Base-by-base conservation (phyloP, 306 rosid genomes). In the Luffa aegyptiaca region DNA sequence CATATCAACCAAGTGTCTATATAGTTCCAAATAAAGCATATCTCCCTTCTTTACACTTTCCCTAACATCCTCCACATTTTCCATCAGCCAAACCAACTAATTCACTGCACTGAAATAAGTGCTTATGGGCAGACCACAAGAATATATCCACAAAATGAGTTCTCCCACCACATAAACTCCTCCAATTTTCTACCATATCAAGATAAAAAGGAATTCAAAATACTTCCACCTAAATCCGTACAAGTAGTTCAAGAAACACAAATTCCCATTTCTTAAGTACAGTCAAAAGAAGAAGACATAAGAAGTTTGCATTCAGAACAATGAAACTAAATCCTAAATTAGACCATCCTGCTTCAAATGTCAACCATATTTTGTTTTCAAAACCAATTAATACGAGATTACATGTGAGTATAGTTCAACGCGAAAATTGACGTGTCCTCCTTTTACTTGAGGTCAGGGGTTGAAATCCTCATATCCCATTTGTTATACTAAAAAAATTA, bases 1-100 rank as follows among this genome's bases (percentile, higher is more conserved):
- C 97, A 95, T 77, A 95, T 91, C 75, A 91, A 80, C 98, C 97
- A 95, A 70, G 97, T 83, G 82, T 92, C 97, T 65, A 92, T 79
- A 0, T n/a, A n/a, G 98, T 95, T 75, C 98, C 97, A 84, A 95
- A 95, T 14, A 92, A 83, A 10, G 93, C 97, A 81, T 95, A 81
- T 95, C 98, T 35, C 88, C 91, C 65, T 80, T 78, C 84, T 90
- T 56, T 65, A 92, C 83, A 63, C 89, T 92, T 8, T 86, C 82
- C 70, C 85, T 92, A 16, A 95, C 92, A 9, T 82, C 82, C 10
- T 78, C 84, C 79, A 91, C 97, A 56, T 92, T 92, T 83, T 95
- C 97, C 76, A 92, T 82, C 83, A 95, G 81, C 98, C 98, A 95
- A 5, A 95, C 82, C 46, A 91, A 86, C 80, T 95, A n/a, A n/a